Percentiles rank a stretch among this genome's conserved stretches.
Evolutionary conservation across 129 eudicot genomes (phyloP).

Genomic region (Arctium lappa): DNA sequence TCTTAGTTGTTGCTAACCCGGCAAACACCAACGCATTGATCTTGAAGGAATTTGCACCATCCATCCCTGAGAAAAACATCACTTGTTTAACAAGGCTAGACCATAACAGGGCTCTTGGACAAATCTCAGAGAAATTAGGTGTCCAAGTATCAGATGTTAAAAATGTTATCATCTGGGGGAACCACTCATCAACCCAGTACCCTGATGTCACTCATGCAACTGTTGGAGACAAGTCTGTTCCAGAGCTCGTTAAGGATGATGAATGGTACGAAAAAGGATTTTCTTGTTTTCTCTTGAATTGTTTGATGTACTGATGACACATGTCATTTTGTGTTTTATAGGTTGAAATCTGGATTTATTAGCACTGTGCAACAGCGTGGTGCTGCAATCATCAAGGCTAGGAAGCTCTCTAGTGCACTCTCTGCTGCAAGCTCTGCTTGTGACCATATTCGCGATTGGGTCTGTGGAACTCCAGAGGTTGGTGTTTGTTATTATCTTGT

Average conservation of each 20-base stretch:
- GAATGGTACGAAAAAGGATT: constrained; percentile 53
- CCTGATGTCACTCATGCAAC: constrained; percentile 99
- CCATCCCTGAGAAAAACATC: constrained; percentile 91
- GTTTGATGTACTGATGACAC: neutral
- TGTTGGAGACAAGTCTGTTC: constrained; percentile 83
- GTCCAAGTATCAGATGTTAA: constrained; percentile 94
- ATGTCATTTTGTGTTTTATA: constrained; percentile 17
- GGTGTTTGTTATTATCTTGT: neutral
- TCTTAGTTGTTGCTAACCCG: constrained; percentile 97
- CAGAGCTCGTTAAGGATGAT: constrained; percentile 78
- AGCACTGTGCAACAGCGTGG: constrained; percentile 97
- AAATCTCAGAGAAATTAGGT: constrained; percentile 82
- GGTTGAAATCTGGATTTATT: constrained; percentile 91
- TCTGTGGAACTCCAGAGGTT: constrained; percentile 99
- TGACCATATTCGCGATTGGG: constrained; percentile 99
- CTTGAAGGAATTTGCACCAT: constrained; percentile 96
- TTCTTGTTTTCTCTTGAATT: neutral
- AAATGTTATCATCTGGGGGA: constrained; percentile 97
- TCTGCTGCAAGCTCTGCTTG: constrained; percentile 99
- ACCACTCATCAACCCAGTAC: constrained; percentile 97
- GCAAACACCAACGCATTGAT: constrained; percentile 99
- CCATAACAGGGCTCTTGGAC: constrained; percentile 99
- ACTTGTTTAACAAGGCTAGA: constrained; percentile 94
- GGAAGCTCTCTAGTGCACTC: constrained; percentile 97
- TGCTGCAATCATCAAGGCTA: constrained; percentile 98